phyloP scores from a whole-genome alignment of 768 basidiomycete genomes.

The Russula lepida region DNA sequence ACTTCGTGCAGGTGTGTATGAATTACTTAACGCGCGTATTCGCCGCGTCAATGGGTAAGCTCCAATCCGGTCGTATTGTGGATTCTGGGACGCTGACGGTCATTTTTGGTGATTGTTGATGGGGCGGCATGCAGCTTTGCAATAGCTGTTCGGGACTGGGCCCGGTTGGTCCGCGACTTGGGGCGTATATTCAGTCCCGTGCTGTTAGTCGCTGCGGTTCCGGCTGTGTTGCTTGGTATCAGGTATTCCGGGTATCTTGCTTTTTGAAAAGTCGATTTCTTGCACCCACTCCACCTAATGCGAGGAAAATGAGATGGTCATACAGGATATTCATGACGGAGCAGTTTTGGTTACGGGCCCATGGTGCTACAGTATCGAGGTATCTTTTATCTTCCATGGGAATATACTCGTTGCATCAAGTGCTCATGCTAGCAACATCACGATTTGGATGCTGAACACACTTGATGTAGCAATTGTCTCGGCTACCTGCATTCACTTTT shows the following conservation, averaged over 20 bases:
- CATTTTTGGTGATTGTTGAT: not conserved
- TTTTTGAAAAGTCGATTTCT: not conserved
- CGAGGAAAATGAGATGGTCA: not conserved
- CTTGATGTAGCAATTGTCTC: too few relatives aligned
- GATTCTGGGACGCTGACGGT: not conserved
- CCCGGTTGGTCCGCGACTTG: not conserved
- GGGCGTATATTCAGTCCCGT: conserved; percentile 1
- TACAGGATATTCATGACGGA: too few relatives aligned
- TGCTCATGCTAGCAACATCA: too few relatives aligned
- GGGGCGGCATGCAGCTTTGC: not conserved
- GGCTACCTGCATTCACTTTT: too few relatives aligned
- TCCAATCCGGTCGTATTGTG: not conserved
- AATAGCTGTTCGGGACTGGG: not conserved
- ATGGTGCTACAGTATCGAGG: too few relatives aligned
- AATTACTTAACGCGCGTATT: conserved; percentile 18
- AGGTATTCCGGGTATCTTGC: not conserved
- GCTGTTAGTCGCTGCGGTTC: not conserved
- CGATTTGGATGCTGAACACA: too few relatives aligned
- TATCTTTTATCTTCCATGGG: too few relatives aligned
- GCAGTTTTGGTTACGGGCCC: too few relatives aligned
- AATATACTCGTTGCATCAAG: too few relatives aligned
- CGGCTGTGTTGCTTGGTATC: not conserved
- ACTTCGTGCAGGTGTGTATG: conserved; percentile 25
- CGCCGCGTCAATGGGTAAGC: conserved; percentile 4
- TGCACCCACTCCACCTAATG: not conserved